phyloP scores from a whole-genome alignment of 441 rosid genomes.

The Euphorbia celastroides region DNA sequence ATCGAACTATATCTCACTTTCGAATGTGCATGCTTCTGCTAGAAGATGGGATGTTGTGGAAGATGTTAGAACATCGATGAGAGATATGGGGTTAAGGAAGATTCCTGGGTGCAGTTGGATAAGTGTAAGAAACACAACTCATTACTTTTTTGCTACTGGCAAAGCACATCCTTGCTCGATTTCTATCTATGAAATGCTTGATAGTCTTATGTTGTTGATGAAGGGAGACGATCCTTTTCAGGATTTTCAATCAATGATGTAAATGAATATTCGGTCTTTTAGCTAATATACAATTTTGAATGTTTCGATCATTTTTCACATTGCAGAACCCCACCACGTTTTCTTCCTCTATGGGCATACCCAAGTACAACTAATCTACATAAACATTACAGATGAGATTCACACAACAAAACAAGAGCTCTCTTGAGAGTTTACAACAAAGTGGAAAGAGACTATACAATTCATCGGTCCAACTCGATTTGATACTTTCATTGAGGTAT shows the following conservation, averaged over 20 bases:
- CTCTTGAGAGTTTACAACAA: not conserved
- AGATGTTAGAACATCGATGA: slow-evolving; percentile 54
- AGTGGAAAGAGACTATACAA: not conserved
- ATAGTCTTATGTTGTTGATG: slow-evolving; percentile 38
- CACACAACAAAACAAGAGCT: not conserved
- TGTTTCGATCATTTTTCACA: not conserved
- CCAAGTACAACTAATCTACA: not conserved
- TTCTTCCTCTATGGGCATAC: not conserved
- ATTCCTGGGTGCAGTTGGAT: slow-evolving; percentile 78
- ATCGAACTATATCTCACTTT: slow-evolving; percentile 53
- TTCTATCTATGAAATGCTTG: slow-evolving; percentile 43
- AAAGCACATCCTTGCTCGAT: slow-evolving; percentile 39
- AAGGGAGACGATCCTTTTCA: slow-evolving; percentile 29
- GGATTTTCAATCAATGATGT: slow-evolving; percentile 21
- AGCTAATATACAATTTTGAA: not conserved
- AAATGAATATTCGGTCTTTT: not conserved
- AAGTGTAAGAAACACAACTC: slow-evolving; percentile 36
- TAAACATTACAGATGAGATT: not conserved
- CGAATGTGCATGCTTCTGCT: slow-evolving; percentile 52
- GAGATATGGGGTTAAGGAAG: slow-evolving; percentile 49
- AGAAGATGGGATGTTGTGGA: slow-evolving; percentile 60
- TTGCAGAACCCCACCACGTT: not conserved
- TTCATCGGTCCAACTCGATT: not conserved
- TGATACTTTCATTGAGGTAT: not conserved
- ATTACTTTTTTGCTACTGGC: slow-evolving; percentile 51